Evolutionary conservation across 768 basidiomycete genomes (phyloP).

Genomic region (Dacryopinax primogenitus): DNA sequence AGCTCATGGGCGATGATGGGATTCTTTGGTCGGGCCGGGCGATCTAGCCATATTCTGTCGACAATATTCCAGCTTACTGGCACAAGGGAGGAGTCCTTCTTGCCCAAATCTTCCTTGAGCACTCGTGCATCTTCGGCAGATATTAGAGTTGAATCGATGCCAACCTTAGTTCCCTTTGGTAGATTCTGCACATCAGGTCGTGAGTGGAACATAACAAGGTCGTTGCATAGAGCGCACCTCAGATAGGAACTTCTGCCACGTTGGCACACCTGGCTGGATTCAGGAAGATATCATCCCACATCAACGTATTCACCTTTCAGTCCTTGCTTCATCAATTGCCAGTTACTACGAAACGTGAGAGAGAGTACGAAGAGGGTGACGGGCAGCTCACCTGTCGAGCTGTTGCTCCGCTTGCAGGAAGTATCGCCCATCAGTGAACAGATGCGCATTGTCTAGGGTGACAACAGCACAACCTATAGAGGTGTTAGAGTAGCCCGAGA

Average conservation of each 20-base stretch:
- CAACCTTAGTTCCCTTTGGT: slow-evolving; percentile 48
- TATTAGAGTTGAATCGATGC: slow-evolving; percentile 71
- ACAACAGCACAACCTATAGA: slow-evolving; percentile 60
- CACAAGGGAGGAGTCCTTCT: slow-evolving; percentile 48
- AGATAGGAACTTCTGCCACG: slow-evolving; percentile 76
- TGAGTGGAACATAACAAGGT: not conserved
- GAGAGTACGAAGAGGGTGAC: slow-evolving; percentile 2
- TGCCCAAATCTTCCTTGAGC: slow-evolving; percentile 44
- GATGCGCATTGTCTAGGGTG: slow-evolving; percentile 52
- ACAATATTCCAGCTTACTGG: slow-evolving; percentile 59
- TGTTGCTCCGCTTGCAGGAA: slow-evolving; percentile 87
- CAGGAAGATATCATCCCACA: slow-evolving; percentile 17
- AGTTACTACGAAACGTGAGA: slow-evolving; percentile 42
- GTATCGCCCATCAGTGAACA: slow-evolving; percentile 95
- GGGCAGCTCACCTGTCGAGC: slow-evolving; percentile 52
- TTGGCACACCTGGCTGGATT: slow-evolving; percentile 53
- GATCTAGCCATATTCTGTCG: slow-evolving; percentile 58
- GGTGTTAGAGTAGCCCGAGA: not conserved
- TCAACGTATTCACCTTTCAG: slow-evolving; percentile 43
- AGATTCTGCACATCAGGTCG: slow-evolving; percentile 38
- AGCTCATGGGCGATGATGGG: slow-evolving; percentile 54
- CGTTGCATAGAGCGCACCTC: slow-evolving; percentile 36
- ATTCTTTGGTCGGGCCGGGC: slow-evolving; percentile 57
- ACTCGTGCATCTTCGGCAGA: slow-evolving; percentile 56
- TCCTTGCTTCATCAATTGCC: slow-evolving; percentile 90